Percentiles rank a stretch among this genome's conserved stretches.
phyloP scores from a whole-genome alignment of 2,329 filamentous ascomycete genomes.

The Penicillium freii region DNA sequence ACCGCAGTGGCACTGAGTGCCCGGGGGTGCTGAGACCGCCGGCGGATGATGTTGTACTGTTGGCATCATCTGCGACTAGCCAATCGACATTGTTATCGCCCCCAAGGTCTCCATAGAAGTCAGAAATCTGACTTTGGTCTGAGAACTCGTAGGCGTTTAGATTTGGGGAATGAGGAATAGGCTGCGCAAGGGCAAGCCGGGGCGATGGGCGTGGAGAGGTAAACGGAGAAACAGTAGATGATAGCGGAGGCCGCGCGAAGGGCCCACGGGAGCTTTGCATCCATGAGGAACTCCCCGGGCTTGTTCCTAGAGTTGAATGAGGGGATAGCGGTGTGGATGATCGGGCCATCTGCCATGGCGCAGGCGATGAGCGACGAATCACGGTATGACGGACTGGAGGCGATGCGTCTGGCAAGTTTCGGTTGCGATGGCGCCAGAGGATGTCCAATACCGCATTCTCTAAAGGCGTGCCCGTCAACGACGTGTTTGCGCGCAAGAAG shows the following conservation, averaged over 20 bases:
- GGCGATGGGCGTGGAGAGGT: constrained; percentile 91
- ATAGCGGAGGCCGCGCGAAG: constrained; percentile 74
- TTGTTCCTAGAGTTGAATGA: constrained; percentile 71
- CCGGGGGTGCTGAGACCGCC: constrained; percentile 66
- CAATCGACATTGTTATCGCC: constrained; percentile 89
- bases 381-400: constrained; percentile 86
- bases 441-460: constrained; percentile 90
- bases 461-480: constrained; percentile 69
- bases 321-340: constrained; percentile 78
- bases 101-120: constrained; percentile 87
- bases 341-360: constrained; percentile 80
- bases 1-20: constrained; percentile 77
- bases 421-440: constrained; percentile 64
- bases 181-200: constrained; percentile 82
- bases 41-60: constrained; percentile 74
- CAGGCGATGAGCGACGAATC: constrained; percentile 85
- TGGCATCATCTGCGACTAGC: constrained; percentile 85
- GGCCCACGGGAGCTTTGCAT: constrained; percentile 70
- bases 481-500: constrained; percentile 74
- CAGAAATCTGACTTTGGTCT: constrained; percentile 74
- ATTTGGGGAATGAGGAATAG: constrained; percentile 91
- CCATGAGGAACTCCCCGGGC: constrained; percentile 79
- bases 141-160: constrained; percentile 95
- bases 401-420: constrained; percentile 59
- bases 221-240: constrained; percentile 79